phyloP scores from a whole-genome alignment of 306 rosid genomes.

The Heteromeles arbutifolia region DNA sequence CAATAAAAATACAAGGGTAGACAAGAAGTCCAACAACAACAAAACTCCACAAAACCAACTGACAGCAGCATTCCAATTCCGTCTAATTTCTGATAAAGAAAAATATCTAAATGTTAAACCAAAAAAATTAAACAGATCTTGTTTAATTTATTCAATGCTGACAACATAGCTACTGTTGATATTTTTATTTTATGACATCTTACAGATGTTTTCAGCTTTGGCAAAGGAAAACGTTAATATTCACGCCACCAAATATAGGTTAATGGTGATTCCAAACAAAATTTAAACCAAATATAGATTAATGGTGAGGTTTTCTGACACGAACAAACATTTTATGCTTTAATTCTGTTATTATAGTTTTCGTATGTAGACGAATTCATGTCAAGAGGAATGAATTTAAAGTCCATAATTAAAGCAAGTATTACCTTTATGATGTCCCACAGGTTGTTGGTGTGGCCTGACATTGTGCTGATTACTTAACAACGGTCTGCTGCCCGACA shows the following conservation, averaged over 20 bases:
- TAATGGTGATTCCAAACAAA: no score
- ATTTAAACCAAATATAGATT: neutral
- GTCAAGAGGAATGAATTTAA: neutral
- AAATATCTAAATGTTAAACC: no score
- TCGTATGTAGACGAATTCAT: neutral
- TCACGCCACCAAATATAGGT: neutral
- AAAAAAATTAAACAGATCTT: neutral
- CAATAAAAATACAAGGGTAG: neutral
- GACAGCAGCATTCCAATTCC: neutral
- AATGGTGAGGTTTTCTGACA: neutral
- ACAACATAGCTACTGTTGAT: neutral
- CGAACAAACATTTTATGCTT: neutral
- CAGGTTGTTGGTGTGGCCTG: slow-evolving; percentile 66
- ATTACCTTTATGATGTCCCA: slow-evolving; percentile 90
- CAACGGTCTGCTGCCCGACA: slow-evolving; percentile 43
- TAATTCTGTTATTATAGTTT: neutral
- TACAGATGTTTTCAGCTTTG: neutral
- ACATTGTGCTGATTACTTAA: slow-evolving; percentile 49
- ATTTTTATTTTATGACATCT: neutral
- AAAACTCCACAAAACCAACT: neutral
- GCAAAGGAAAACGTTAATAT: neutral
- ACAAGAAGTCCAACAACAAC: neutral
- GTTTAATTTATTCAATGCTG: neutral
- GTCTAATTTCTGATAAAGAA: no score
- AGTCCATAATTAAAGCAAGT: slow-evolving; percentile 1